These are phyloP conservation scores for Ochromonas danica DNA, from an alignment of 108 stramenopile species.

Conservation along the genomic window DNA sequence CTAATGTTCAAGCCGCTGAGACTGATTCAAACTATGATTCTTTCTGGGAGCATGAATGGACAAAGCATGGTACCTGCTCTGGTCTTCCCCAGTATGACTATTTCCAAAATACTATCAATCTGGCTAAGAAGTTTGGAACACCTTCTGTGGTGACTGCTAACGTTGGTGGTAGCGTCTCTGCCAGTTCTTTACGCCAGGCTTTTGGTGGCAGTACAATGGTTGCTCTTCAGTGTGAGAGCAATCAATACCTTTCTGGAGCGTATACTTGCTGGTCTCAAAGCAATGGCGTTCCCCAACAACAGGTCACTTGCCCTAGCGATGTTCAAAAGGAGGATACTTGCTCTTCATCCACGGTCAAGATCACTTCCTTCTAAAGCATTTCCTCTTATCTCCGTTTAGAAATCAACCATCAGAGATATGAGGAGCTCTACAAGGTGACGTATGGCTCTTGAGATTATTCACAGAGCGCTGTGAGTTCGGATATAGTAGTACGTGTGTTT, in stretches of 20 bases:
- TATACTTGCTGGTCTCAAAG: constrained; percentile 31
- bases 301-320: constrained; percentile 3
- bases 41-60: constrained; percentile 70
- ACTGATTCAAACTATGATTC: constrained; percentile 35
- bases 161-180: background rate
- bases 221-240: background rate
- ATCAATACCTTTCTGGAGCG: constrained; percentile 9
- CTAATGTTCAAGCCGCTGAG: constrained; percentile 42
- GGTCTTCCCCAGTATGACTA: constrained; percentile 59
- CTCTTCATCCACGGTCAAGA: background rate
- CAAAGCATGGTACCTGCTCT: constrained; percentile 69
- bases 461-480: too few species aligned
- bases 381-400: background rate
- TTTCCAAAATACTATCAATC: constrained; percentile 39
- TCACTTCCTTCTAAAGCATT: background rate
- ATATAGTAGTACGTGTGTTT: too few species aligned
- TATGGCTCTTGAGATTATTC: too few species aligned
- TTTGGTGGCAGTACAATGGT: constrained; percentile 11
- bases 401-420: background rate
- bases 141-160: constrained; percentile 3
- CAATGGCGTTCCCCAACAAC: constrained; percentile 1
- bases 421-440: too few species aligned
- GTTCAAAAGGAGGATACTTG: constrained; percentile 37
- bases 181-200: background rate
- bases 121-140: constrained; percentile 27